Evolutionary conservation across 129 eudicot species (phyloP), one percentile per base, ranked within the genome.

Genomic region (Tagetes erecta): DNA sequence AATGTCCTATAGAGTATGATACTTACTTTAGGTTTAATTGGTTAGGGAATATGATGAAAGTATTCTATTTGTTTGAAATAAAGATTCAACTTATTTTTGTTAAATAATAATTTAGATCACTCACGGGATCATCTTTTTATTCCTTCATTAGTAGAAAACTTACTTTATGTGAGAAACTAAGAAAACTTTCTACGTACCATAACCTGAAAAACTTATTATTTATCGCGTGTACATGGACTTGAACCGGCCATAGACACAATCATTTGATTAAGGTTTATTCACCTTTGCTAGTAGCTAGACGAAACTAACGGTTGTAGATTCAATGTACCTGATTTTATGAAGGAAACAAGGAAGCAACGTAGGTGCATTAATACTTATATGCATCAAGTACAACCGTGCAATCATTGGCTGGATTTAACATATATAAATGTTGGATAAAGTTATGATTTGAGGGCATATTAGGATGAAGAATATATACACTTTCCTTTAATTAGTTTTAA

Each of bases 11-110:
- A 33, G 35, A 13, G 56, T 30, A 33, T 72, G 56, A 33, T 59
- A 44, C 77, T 73, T 59, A 44, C 77, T 73, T 44, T 73, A 12
- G 33, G 56, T 46, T 72, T 72, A 30, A 56, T 58, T 57, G 76
- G 27, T 20, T 20, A 20, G 27, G 76, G 76, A 72, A 72, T 57
- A 20, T 57, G 6, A 67, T 37, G 41, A 56, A 40, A 71, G 67
- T 44, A 73, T 73, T 59, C 69, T 59, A 33, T 73, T 73, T 73
- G 77, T 47, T 73, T 33, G 46, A 44, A 44, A 20, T 20, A 41
- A 56, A 53, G 14, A 47, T 71, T 71, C 66, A 41, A 12, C 31
- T 20, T 20, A 20, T 20, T 20, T 20, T 20, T 20, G 27, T 20
- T 20, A 20, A 20, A 20, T 20, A 20, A 20, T 20, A 20, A 20